phyloP scores from a whole-genome alignment of 1,139 yeast species.

The Suhomyces bolitotheri region DNA sequence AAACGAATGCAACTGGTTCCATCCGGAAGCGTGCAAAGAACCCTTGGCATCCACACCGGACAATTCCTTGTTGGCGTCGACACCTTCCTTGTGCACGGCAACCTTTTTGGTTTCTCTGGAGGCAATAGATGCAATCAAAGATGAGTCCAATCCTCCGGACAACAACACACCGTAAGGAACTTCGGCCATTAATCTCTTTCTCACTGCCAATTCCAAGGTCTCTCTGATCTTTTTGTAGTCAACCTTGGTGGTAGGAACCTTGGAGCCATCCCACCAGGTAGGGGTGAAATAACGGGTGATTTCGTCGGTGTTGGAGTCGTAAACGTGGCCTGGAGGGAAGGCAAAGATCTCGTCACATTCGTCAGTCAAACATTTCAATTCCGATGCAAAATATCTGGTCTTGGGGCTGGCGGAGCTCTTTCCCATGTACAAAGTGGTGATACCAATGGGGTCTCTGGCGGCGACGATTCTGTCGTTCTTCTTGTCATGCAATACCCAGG shows the following conservation, averaged over 20 bases:
- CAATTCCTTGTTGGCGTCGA: conserved; percentile 59
- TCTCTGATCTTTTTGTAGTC: conserved; percentile 75
- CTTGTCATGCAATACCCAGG: conserved; percentile 87
- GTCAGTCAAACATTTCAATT: conserved; percentile 87
- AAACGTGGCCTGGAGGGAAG: conserved; percentile 98
- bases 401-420: conserved; percentile 67
- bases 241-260: conserved; percentile 71
- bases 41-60: conserved; percentile 94
- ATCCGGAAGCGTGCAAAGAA: conserved; percentile 73
- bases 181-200: conserved; percentile 99
- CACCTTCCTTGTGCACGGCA: conserved; percentile 47
- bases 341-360: conserved; percentile 91
- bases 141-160: conserved; percentile 96
- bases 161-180: conserved; percentile 96
- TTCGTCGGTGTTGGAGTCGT: conserved; percentile 86
- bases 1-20: conserved; percentile 83
- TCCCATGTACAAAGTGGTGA: conserved; percentile 96
- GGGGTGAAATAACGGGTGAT: conserved; percentile 88
- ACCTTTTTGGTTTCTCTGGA: conserved; percentile 93
- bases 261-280: conserved; percentile 84
- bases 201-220: conserved; percentile 86
- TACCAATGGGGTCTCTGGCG: conserved; percentile 98
- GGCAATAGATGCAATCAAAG: conserved; percentile 94
- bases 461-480: conserved; percentile 85
- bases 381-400: conserved; percentile 88